Base-by-base conservation (phyloP, 106 monocot species). In the Apostasia ramifera region DNA sequence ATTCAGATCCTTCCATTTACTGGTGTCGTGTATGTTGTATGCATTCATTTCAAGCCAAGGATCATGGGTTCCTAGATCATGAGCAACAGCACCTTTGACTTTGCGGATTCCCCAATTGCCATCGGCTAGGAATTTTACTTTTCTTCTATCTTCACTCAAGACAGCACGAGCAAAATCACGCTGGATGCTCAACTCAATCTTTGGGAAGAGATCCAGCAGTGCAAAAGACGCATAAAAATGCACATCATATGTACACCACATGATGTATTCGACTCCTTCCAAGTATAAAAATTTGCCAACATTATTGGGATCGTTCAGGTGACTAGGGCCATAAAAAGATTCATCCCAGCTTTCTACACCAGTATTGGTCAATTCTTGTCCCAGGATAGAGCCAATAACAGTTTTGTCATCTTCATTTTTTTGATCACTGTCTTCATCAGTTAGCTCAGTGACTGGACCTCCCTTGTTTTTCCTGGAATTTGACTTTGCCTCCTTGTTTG, bases 1-100 rank as follows among this genome's bases (percentile, higher is more conserved):
- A 68, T 99, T 99, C 49, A 99, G 87, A 79, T 99, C 98, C 72
- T 99, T 99, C 98, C 98, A 99, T 74, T 72, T 79, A 59, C 93
- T 99, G n/a, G 98, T 93, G 62, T 99, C 85, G 63, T 99, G 98
- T 69, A 99, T 90, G 48, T 93, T 93, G 60, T 99, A 99, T 1
- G 98, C 93, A 74, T 99, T 99, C 98, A 99, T 85, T 72, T 99
- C 98, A 67, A 85, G 79, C 98, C 98, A 99, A 4, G 98, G 98
- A 62, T 99, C 92, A 74, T 99, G 93, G 8, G 81, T 85, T 76
- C 98, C 98, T 39, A 99, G 71, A 76, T 99, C 98, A 75, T 99
- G 98, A n/a, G 98, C 93, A 10, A 99, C 93, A 0, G 98, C 92
- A 52, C 98, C 93, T 81, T 69, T 87, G 2, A 84, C 98, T 69